Conservation (phyloP, 2,329 filamentous ascomycete species). For the Pestalotiopsis sp. region DNA sequence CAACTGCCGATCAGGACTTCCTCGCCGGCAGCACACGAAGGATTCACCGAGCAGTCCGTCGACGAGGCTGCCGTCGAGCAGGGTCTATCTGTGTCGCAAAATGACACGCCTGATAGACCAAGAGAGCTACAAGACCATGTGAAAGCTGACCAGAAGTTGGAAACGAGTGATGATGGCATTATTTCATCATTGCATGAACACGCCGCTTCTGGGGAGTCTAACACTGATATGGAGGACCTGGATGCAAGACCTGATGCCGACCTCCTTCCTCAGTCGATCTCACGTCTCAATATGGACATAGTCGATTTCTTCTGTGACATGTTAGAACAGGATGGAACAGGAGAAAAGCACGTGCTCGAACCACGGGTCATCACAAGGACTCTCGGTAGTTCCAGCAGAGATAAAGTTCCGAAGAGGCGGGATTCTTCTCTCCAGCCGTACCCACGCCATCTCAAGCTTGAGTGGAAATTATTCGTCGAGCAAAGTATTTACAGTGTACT, state of each 20-base stretch:
- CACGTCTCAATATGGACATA: conserved; percentile 52
- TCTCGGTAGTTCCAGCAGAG: conserved; percentile 22
- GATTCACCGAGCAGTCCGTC: neutral
- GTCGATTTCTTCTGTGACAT: conserved; percentile 63
- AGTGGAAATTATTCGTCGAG: conserved; percentile 63
- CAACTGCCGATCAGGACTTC: neutral
- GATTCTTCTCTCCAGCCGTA: conserved; percentile 19
- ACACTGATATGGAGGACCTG: conserved; percentile 23
- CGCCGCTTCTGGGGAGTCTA: conserved; percentile 19
- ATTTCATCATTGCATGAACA: conserved; percentile 19
- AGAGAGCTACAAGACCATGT: neutral
- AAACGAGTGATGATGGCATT: conserved; percentile 8
- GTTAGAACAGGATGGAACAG: conserved; percentile 55
- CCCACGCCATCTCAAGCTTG: conserved; percentile 35
- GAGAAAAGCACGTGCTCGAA: conserved; percentile 48
- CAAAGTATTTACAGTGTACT: conserved; percentile 66
- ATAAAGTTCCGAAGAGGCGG: conserved; percentile 31
- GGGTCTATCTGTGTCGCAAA: neutral
- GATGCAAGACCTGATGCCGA: conserved; percentile 23
- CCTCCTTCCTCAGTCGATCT: conserved; percentile 58
- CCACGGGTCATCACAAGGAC: conserved; percentile 34
- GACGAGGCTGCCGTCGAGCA: neutral
- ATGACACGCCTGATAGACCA: neutral
- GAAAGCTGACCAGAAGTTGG: neutral
- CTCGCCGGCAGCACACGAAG: neutral